Percentiles rank a stretch among this genome's conserved stretches.
Evolutionary conservation across 495 filamentous ascomycete genomes (phyloP).

Genomic region (Xylaria venustula): DNA sequence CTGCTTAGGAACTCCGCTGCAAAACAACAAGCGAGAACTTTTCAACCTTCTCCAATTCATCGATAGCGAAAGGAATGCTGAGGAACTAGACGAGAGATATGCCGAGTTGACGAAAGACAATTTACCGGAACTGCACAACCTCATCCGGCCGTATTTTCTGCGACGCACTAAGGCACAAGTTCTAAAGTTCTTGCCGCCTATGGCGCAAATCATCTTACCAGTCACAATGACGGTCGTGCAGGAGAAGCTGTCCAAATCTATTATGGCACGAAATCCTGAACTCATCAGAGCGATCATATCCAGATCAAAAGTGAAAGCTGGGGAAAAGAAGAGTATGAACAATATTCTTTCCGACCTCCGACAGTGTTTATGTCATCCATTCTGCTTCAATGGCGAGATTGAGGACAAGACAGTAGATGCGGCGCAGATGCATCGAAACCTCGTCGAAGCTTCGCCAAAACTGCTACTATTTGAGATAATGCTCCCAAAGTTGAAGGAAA

Average conservation of each 20-base stretch:
- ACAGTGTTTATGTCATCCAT: slow-evolving; percentile 94
- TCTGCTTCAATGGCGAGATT: slow-evolving; percentile 84
- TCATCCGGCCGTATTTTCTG: slow-evolving; percentile 75
- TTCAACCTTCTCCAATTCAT: slow-evolving; percentile 96
- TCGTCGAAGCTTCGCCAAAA: slow-evolving; percentile 90
- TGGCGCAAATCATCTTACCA: slow-evolving; percentile 92
- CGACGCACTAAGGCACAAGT: slow-evolving; percentile 85
- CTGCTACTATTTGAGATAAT: slow-evolving; percentile 82
- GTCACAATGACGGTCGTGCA: slow-evolving; percentile 90
- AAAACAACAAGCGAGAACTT: slow-evolving; percentile 91
- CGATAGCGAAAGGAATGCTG: slow-evolving; percentile 65
- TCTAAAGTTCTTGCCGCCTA: slow-evolving; percentile 82
- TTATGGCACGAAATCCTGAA: slow-evolving; percentile 81
- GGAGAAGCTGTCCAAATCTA: slow-evolving; percentile 91
- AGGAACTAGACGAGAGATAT: slow-evolving; percentile 71
- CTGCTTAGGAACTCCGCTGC: slow-evolving; percentile 68
- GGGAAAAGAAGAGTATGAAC: slow-evolving; percentile 74
- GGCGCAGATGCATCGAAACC: slow-evolving; percentile 63
- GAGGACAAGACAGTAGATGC: slow-evolving; percentile 67
- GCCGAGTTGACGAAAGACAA: slow-evolving; percentile 74
- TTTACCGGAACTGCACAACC: slow-evolving; percentile 71
- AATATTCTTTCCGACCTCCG: slow-evolving; percentile 96
- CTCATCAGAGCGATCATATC: slow-evolving; percentile 86
- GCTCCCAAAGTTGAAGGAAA: slow-evolving; percentile 82
- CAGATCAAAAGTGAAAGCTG: slow-evolving; percentile 58